These are phyloP conservation scores for Bipolaris sorokiniana DNA, from an alignment of 2,329 filamentous ascomycete species.

Conservation along the genomic window DNA sequence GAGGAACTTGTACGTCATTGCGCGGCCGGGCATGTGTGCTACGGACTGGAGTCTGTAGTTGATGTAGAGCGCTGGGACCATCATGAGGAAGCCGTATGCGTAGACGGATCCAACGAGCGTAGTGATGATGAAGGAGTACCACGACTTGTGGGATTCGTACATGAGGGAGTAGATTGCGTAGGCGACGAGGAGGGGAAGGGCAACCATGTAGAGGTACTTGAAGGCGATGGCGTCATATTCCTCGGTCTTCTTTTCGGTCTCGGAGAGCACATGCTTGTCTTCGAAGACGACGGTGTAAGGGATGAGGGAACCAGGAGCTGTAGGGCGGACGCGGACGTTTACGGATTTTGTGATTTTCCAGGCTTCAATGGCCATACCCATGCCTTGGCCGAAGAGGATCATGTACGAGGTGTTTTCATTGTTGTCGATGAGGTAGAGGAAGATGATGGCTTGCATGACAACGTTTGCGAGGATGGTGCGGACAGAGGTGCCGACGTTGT, in stretches of 20 bases:
- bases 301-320: slow-evolving; percentile 70
- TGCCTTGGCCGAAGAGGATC: slow-evolving; percentile 91
- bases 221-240: slow-evolving; percentile 98
- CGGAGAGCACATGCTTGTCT: slow-evolving; percentile 94
- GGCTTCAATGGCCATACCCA: slow-evolving; percentile 77
- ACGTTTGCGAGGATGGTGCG: slow-evolving; percentile 96
- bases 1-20: slow-evolving; percentile 97
- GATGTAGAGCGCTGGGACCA: slow-evolving; percentile 97
- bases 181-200: slow-evolving; percentile 84
- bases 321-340: slow-evolving; percentile 78
- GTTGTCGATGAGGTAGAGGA: slow-evolving; percentile 96
- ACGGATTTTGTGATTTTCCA: slow-evolving; percentile 99
- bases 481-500: slow-evolving; percentile 94
- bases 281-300: slow-evolving; percentile 86
- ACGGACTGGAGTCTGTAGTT: slow-evolving; percentile 93
- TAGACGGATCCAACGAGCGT: slow-evolving; percentile 96
- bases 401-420: slow-evolving; percentile 98
- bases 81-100: slow-evolving; percentile 98
- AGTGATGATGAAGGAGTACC: slow-evolving; percentile 95
- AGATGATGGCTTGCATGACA: slow-evolving; percentile 95
- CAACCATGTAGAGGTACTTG: slow-evolving; percentile 92
- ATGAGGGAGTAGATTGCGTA: slow-evolving; percentile 91
- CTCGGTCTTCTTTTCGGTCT: slow-evolving; percentile 96
- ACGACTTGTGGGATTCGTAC: slow-evolving; percentile 95
- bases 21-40: slow-evolving; percentile 94